Conservation (phyloP, 768 basidiomycete genomes). For the Cubamyces sp. region DNA sequence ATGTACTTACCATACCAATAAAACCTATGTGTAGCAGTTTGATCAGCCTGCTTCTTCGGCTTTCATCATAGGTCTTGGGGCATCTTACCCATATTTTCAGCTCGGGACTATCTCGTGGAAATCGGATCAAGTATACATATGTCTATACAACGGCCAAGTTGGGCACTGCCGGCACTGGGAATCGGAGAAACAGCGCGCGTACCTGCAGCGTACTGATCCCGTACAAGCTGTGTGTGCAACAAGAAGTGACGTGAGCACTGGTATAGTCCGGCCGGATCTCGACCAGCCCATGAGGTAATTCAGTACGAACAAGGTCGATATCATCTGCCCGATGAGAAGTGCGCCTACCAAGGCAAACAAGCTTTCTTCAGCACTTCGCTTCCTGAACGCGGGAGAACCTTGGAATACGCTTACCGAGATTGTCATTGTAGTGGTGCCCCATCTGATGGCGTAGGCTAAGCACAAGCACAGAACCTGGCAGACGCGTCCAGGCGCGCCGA, state of each 20-base stretch:
- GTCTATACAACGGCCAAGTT: conserved; percentile 12
- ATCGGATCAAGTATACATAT: conserved; percentile 26
- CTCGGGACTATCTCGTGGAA: conserved; percentile 27
- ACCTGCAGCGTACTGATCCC: conserved; percentile 26
- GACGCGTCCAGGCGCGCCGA: neutral
- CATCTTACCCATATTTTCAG: conserved; percentile 23
- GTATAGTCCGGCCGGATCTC: neutral
- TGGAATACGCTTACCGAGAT: conserved; percentile 13
- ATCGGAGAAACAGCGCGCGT: conserved; percentile 7
- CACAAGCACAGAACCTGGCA: neutral
- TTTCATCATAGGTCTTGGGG: neutral
- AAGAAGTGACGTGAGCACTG: neutral
- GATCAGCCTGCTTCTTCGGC: neutral
- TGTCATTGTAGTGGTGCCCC: conserved; percentile 21
- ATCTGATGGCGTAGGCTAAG: neutral
- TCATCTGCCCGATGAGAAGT: conserved; percentile 26
- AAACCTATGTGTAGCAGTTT: neutral
- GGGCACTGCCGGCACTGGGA: neutral
- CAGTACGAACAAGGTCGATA: conserved; percentile 24
- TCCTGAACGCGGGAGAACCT: conserved; percentile 1
- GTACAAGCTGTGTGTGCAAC: conserved; percentile 13
- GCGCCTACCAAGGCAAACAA: conserved; percentile 14
- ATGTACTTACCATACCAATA: conserved; percentile 17
- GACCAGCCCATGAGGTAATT: neutral
- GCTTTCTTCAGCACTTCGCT: neutral